Evolutionary conservation across 148 eudicot genomes (phyloP), one percentile per base, ranked within the genome.

Genomic region (Fagopyrum esculentum): DNA sequence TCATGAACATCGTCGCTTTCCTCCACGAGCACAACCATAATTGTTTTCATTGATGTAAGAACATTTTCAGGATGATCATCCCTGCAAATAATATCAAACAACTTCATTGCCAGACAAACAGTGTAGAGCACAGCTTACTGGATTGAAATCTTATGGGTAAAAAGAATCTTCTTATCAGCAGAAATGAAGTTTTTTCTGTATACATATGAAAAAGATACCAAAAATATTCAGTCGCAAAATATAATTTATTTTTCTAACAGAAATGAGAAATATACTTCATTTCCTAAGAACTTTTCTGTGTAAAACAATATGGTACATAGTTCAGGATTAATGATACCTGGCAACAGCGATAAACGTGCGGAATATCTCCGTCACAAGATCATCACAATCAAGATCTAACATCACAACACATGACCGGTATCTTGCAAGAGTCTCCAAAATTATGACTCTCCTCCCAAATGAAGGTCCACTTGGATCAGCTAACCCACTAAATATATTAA

Each of bases 331-430:
- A 66, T 43, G 71, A 17, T 79, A 95, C 99, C 99, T 95, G 82
- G 85, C 91, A 81, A 85, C 93, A 79, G 85, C 77, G 56, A 92
- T 81, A 79, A 92, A 95, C 11, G 90, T 89, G 71, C 82, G 88
- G 85, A 95, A 89, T 80, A 95, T 93, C 83, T 95, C 90, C 70
- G 77, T 79, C 71, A 95, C 85, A 44, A 95, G 89, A 80, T 95
- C 97, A 83, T 90, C 97, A 64, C 99, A 95, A 79, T 92, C 99
- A 81, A 95, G 99, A 84, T 95, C 99, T 79, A 95, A 80, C 98
- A 95, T 89, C 82, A 95, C 95, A 80, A 95, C 92, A 49, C 97
- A 95, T 30, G 98, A 92, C 81, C 98, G 88, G 76, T 92, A 95
- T 85, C 89, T 90, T 61, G 99, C 99, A 78, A 95, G 77, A 45